Percentiles rank a stretch among this genome's conserved stretches.
phyloP scores from a whole-genome alignment of 495 filamentous ascomycete genomes.

The Neurospora intermedia region DNA sequence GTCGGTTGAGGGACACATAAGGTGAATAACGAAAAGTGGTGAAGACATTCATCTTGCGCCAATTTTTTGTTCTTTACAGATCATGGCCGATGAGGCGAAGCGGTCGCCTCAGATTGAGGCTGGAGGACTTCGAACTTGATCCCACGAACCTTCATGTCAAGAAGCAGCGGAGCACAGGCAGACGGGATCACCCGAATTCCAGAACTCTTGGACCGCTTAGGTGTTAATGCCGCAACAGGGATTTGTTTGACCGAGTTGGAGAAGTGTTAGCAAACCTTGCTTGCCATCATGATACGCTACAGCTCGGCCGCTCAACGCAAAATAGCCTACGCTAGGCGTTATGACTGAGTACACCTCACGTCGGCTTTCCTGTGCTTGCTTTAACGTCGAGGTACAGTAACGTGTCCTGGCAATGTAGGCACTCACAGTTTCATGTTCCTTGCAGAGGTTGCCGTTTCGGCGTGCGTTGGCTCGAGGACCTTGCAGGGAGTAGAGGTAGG shows the following conservation, averaged over 20 bases:
- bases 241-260: background rate
- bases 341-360: background rate
- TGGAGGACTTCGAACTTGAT: background rate
- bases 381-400: background rate
- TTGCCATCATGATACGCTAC: background rate
- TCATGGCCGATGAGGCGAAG: too few species aligned
- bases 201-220: background rate
- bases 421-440: background rate
- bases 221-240: background rate
- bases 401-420: background rate
- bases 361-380: background rate
- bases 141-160: background rate
- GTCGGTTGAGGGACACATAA: background rate
- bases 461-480: background rate
- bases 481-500: background rate
- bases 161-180: background rate
- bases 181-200: background rate
- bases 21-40: background rate
- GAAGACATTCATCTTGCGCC: background rate
- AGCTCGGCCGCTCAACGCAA: background rate
- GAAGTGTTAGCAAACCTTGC: background rate
- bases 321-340: background rate
- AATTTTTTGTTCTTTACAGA: too few species aligned
- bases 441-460: background rate
- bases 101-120: background rate